Evolutionary conservation across 371 early-diverging fungal genomes (phyloP).

Genomic region (Mortierella sp.): DNA sequence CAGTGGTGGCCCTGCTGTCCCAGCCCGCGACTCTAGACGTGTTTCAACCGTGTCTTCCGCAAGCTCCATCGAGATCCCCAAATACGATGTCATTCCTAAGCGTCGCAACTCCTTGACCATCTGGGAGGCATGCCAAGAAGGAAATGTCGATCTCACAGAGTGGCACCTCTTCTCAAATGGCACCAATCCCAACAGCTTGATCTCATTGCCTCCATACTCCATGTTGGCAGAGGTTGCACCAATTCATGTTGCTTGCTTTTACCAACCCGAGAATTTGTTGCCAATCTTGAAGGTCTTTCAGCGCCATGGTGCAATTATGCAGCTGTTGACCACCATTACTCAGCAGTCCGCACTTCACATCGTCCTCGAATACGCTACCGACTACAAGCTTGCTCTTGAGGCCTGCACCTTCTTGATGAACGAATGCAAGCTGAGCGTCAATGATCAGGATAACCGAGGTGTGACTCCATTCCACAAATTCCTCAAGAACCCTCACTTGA

Average conservation of each 20-base stretch:
- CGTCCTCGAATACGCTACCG: constrained; percentile 42
- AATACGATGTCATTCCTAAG: constrained; percentile 35
- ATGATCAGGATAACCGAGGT: constrained; percentile 49
- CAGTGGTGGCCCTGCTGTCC: constrained; percentile 31
- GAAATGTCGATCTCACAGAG: constrained; percentile 44
- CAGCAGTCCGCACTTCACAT: constrained; percentile 51
- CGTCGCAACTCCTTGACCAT: constrained; percentile 31
- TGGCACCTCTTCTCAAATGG: constrained; percentile 32
- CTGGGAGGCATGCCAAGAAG: constrained; percentile 54
- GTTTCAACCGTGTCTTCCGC: constrained; percentile 43
- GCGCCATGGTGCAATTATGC: constrained; percentile 45
- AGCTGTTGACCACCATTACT: constrained; percentile 41
- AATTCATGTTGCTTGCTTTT: constrained; percentile 49
- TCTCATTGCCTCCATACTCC: constrained; percentile 43
- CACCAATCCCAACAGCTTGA: constrained; percentile 28
- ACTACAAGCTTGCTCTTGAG: constrained; percentile 42
- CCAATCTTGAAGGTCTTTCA: constrained; percentile 31
- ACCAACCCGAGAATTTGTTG: constrained; percentile 48
- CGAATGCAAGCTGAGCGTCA: constrained; percentile 44
- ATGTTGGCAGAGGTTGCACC: constrained; percentile 52
- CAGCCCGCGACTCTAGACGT: constrained; percentile 46
- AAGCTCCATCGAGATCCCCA: constrained; percentile 36
- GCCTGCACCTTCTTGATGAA: constrained; percentile 38
- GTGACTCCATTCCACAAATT: constrained; percentile 55
- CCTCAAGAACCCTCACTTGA: constrained; percentile 46